Conservation (phyloP, 2,329 filamentous ascomycete genomes). For the Exutisphaerella laricina region DNA sequence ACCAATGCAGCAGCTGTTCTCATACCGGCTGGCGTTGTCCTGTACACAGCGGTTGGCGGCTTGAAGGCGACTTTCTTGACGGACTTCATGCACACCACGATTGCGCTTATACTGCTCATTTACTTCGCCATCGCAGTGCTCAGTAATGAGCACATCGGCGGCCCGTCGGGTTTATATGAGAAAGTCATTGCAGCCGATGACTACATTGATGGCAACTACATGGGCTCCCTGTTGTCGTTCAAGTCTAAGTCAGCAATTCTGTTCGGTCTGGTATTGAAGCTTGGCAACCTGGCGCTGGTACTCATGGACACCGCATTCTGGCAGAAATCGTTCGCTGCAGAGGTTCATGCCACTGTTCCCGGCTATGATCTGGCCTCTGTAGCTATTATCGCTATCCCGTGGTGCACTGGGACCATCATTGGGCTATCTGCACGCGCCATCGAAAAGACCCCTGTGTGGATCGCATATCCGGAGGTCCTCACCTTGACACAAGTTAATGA, state of each 20-base stretch:
- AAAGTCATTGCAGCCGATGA: conserved; percentile 42
- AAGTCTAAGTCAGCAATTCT: conserved; percentile 38
- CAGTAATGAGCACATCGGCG: conserved; percentile 40
- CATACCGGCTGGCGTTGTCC: conserved; percentile 44
- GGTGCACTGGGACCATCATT: conserved; percentile 45
- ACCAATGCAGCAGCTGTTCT: conserved; percentile 44
- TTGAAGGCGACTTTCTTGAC: conserved; percentile 48
- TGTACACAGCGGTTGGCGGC: conserved; percentile 47
- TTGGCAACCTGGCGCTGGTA: conserved; percentile 47
- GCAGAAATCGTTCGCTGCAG: conserved; percentile 49
- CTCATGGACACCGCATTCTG: conserved; percentile 51
- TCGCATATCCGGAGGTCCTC: conserved; percentile 40
- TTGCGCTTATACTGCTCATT: conserved; percentile 46
- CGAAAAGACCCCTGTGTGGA: conserved; percentile 44
- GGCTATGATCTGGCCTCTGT: conserved; percentile 42
- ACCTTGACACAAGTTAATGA: conserved; percentile 39
- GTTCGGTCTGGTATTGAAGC: conserved; percentile 46
- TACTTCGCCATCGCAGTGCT: conserved; percentile 46
- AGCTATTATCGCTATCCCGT: conserved; percentile 45
- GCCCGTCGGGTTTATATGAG: conserved; percentile 42
- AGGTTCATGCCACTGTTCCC: conserved; percentile 44
- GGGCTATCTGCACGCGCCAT: conserved; percentile 43
- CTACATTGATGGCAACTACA: conserved; percentile 43
- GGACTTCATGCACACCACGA: conserved; percentile 45
- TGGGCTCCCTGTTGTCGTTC: conserved; percentile 46